Base-by-base conservation (phyloP, 345 rosid genomes). In the Limnanthes douglasii region DNA sequence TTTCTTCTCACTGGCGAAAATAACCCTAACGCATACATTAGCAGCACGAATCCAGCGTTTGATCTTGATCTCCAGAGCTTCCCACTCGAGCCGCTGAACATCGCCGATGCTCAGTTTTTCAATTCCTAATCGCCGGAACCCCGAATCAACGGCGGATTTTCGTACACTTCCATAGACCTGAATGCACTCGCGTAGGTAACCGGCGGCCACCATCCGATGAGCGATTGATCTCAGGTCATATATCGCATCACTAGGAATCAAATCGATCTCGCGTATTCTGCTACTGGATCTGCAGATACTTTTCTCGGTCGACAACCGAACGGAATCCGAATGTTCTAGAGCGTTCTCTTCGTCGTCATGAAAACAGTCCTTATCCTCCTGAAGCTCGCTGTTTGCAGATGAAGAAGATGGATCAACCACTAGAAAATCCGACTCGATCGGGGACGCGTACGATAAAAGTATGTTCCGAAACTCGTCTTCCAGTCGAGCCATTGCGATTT, bases 401-500 rank as follows among this genome's bases (percentile, higher is more conserved):
- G 64, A n/a, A 41, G 59, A 37, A 18, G 61, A 69, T 11, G 62
- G 27, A 16, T 26, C 44, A 21, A 45, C 52, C 5, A 58, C 48
- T 4, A 68, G 68, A 0, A 72, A 70, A 20, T 74, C 83, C 5
- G 65, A 50, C 11, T 83, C 92, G 8, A 90, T 34, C 4, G 77
- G 73, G 6, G 65, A 45, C 3, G 76, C 48, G 37, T 84, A 68
- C 6, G 55, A 60, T 25, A 83, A 59, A 9, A 90, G 74, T 19
- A 90, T 79, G 62, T 56, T 80, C 19, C 92, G 61, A 22, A 90
- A 68, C 84, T 90, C 98, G 41, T 90, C 98, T 58, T 90, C 98
- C 4, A 90, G 84, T 5, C 95, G 63, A 10, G 95, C 94, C 98
- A 90, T 90, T 45, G 98, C 95, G 86, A 90, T 79, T 74, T 79